Evolutionary conservation across 305 asterid species (phyloP).

Genomic region (Solanum hybrid): DNA sequence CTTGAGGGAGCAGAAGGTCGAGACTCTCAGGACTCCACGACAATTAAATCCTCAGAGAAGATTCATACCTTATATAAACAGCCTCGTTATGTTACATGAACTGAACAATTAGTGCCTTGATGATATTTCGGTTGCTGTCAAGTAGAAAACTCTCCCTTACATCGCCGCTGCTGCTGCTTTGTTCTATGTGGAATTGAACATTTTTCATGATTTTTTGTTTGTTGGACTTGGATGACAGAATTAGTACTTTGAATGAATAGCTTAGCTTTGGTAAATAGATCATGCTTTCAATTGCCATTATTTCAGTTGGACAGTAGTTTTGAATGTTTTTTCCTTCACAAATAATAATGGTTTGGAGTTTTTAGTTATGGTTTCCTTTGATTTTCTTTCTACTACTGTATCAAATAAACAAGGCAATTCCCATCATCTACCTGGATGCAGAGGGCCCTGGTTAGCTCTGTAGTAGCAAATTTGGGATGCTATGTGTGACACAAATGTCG

Average conservation of each 20-base stretch:
- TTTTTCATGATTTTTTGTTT: background rate
- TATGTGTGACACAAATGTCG: background rate
- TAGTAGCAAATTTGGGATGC: background rate
- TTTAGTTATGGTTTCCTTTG: background rate
- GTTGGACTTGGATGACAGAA: background rate
- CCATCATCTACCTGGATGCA: background rate
- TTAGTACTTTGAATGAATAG: background rate
- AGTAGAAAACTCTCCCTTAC: background rate
- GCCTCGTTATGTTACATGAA: slow-evolving; percentile 14
- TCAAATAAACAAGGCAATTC: background rate
- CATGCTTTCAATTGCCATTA: background rate
- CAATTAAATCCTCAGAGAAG: background rate
- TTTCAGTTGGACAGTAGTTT: background rate
- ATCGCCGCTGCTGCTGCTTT: background rate
- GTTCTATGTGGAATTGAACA: background rate
- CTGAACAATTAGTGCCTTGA: background rate
- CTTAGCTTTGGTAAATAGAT: background rate
- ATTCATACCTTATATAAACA: slow-evolving; percentile 34
- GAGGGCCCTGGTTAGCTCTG: background rate
- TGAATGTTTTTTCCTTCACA: background rate
- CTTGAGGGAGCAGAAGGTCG: background rate
- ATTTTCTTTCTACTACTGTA: background rate
- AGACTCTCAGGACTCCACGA: background rate
- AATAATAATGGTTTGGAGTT: background rate
- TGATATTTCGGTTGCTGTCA: background rate